Conservation (phyloP, 257 asterid species). For the Ilex asprella region DNA sequence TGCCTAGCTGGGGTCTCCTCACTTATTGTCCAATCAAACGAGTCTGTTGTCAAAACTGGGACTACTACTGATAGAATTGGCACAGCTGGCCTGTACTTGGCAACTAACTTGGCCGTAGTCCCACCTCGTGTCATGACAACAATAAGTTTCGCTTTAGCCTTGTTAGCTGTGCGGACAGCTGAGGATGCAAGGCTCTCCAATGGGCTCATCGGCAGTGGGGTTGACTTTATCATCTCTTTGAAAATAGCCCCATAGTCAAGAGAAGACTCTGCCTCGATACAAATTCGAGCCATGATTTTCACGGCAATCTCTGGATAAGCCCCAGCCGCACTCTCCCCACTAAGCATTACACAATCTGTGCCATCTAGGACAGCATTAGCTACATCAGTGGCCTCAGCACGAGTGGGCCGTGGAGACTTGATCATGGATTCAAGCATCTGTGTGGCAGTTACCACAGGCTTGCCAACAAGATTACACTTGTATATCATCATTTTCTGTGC, state of each 20-base stretch:
- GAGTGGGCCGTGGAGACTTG: constrained; percentile 88
- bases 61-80: constrained; percentile 31
- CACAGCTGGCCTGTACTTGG: constrained; percentile 79
- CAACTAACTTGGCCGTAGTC: constrained; percentile 75
- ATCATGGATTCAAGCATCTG: constrained; percentile 97
- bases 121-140: constrained; percentile 88
- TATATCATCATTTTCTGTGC: constrained; percentile 94
- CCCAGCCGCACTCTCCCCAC: constrained; percentile 94
- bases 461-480: constrained; percentile 80
- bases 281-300: constrained; percentile 66
- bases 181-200: constrained; percentile 74
- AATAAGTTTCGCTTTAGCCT: constrained; percentile 61
- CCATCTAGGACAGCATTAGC: constrained; percentile 91
- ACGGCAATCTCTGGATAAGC: constrained; percentile 81
- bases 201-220: constrained; percentile 89
- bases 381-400: constrained; percentile 92
- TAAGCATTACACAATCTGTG: constrained; percentile 84
- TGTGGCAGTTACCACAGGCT: constrained; percentile 87
- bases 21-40: constrained; percentile 61
- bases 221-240: constrained; percentile 63
- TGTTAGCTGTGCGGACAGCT: constrained; percentile 73
- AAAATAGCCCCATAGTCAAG: constrained; percentile 63
- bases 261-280: constrained; percentile 79
- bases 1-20: constrained; percentile 85
- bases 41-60: no score